phyloP scores from a whole-genome alignment of 108 stramenopile genomes.

The Skeletonema grethae region DNA sequence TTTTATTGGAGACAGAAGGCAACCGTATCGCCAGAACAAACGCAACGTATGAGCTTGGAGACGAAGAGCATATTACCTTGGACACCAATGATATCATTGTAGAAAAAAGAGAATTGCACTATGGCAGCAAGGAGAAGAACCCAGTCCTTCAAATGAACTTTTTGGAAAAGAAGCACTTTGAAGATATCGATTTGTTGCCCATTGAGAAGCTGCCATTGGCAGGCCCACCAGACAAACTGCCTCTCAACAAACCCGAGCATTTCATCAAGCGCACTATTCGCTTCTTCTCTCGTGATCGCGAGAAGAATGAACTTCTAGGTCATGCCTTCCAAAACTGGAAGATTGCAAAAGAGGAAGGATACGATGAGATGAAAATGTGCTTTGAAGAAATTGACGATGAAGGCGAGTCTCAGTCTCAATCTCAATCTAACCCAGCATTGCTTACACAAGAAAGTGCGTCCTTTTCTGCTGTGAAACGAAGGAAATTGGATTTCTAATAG shows the following conservation, averaged over 20 bases:
- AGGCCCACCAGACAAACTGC: conserved; percentile 20
- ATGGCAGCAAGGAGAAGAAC: conserved; percentile 65
- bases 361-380: conserved; percentile 5
- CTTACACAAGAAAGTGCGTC: conserved; percentile 1
- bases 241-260: conserved; percentile 18
- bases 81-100: conserved; percentile 67
- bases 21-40: background rate
- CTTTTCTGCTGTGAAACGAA: conserved; percentile 1
- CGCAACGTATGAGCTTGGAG: background rate
- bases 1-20: background rate
- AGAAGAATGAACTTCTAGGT: conserved; percentile 27
- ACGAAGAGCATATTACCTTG: conserved; percentile 21
- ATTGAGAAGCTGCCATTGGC: conserved; percentile 59
- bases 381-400: conserved; percentile 14
- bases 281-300: conserved; percentile 23
- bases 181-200: conserved; percentile 16
- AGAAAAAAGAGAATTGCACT: conserved; percentile 62
- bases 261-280: conserved; percentile 28
- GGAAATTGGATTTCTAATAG: background rate
- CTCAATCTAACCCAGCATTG: conserved; percentile 1
- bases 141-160: conserved; percentile 75
- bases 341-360: conserved; percentile 10
- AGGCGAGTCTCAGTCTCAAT: conserved; percentile 11
- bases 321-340: conserved; percentile 28
- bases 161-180: conserved; percentile 49